Percentiles rank a stretch among this genome's conserved stretches.
These are phyloP conservation scores for Kodamaea sagamina DNA, from an alignment of 805 yeast species.

Conservation along the genomic window DNA sequence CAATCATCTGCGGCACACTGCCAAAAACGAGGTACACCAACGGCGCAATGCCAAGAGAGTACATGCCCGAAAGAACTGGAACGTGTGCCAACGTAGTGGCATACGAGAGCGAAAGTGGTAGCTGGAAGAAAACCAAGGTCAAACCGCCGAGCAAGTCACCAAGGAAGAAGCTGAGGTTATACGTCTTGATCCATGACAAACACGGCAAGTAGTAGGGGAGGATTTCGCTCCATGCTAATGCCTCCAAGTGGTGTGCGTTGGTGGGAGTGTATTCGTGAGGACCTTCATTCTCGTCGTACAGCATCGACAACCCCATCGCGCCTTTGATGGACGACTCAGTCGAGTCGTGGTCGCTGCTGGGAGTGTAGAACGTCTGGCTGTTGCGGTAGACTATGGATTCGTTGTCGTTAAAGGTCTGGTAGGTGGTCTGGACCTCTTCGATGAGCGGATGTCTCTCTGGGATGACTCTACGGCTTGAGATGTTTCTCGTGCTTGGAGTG, in stretches of 20 bases:
- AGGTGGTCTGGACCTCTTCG: constrained; percentile 3
- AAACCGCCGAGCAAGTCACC: constrained; percentile 81
- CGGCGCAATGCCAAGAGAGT: constrained; percentile 42
- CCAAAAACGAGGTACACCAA: constrained; percentile 44
- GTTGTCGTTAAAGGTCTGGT: constrained; percentile 6
- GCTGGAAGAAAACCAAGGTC: constrained; percentile 86
- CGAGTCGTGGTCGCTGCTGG: constrained; percentile 1
- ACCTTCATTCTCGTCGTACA: neutral
- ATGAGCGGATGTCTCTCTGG: constrained; percentile 19
- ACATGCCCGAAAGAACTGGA: constrained; percentile 42
- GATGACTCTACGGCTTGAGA: constrained; percentile 24
- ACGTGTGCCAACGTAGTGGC: constrained; percentile 46
- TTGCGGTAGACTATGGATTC: constrained; percentile 14
- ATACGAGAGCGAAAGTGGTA: constrained; percentile 68
- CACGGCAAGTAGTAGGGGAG: constrained; percentile 70
- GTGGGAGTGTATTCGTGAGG: constrained; percentile 26
- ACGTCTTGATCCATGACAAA: constrained; percentile 64
- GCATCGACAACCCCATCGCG: neutral
- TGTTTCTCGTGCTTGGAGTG: constrained; percentile 19
- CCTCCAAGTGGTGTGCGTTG: constrained; percentile 21
- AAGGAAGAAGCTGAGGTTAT: constrained; percentile 40
- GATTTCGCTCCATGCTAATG: constrained; percentile 30
- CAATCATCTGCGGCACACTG: constrained; percentile 48
- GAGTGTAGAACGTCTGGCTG: constrained; percentile 2
- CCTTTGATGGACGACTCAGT: neutral